Conservation (phyloP, 805 yeast genomes). For the Barnettozyma wickerhamii region DNA sequence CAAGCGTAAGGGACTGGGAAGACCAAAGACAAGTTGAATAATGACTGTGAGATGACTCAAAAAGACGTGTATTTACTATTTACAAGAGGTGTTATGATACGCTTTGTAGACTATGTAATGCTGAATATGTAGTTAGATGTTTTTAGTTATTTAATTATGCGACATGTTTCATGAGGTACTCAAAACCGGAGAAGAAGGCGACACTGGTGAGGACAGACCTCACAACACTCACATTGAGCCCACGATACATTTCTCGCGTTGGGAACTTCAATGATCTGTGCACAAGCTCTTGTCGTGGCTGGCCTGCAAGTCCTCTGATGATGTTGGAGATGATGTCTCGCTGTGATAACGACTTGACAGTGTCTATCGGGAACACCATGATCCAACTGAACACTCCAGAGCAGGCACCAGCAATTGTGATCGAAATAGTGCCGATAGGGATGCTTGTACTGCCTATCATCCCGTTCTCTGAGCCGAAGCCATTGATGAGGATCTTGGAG, state of each 20-base stretch:
- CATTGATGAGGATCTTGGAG: constrained; percentile 46
- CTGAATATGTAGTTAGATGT: background rate
- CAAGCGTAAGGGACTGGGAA: background rate
- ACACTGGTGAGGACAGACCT: constrained; percentile 71
- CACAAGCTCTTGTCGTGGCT: constrained; percentile 32
- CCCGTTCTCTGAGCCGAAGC: constrained; percentile 23
- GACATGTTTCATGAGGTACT: constrained; percentile 56
- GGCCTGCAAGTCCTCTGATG: constrained; percentile 46
- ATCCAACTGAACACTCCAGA: constrained; percentile 77
- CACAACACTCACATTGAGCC: constrained; percentile 68
- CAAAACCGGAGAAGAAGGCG: constrained; percentile 72
- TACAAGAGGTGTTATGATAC: too few relatives aligned
- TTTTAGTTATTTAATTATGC: constrained; percentile 14
- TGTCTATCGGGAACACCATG: constrained; percentile 74
- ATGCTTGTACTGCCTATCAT: constrained; percentile 28
- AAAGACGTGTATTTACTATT: too few relatives aligned
- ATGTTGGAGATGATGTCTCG: constrained; percentile 68
- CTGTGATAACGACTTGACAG: constrained; percentile 71
- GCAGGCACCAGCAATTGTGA: constrained; percentile 71
- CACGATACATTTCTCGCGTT: constrained; percentile 59
- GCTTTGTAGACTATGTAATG: background rate
- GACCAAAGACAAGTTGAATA: background rate
- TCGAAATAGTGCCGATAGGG: constrained; percentile 36
- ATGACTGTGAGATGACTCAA: too few relatives aligned
- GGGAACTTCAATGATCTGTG: constrained; percentile 35